Conservation (phyloP, 176 grass and related monocot species). For the Ensete ventricosum region DNA sequence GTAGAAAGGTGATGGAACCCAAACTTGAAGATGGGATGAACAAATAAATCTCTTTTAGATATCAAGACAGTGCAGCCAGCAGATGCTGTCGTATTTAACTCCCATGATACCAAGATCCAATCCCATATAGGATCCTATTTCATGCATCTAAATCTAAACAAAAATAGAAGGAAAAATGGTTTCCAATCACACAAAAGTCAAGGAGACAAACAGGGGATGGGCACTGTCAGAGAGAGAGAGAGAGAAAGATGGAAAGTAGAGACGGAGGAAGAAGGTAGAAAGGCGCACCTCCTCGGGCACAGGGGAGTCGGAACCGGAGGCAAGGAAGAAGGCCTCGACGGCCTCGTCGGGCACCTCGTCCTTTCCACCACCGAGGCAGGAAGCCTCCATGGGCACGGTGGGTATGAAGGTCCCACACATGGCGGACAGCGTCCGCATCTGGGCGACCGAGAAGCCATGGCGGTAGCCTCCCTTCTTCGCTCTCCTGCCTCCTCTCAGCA, state of each 20-base stretch:
- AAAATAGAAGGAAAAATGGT: background rate
- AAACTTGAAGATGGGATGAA: no score
- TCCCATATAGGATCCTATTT: no score
- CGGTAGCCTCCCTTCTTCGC: slow-evolving; percentile 32
- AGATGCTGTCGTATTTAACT: no score
- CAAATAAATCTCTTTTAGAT: no score
- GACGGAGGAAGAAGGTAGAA: background rate
- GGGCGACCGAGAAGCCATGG: slow-evolving; percentile 68
- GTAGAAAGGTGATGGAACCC: no score
- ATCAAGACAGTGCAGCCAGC: no score
- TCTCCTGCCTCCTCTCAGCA: slow-evolving; percentile 37
- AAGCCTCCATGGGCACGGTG: slow-evolving; percentile 28
- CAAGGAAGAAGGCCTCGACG: slow-evolving; percentile 42
- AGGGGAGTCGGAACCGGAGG: slow-evolving; percentile 51
- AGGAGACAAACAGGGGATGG: background rate
- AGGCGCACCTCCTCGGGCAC: slow-evolving; percentile 53
- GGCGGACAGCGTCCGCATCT: slow-evolving; percentile 50
- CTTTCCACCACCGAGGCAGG: slow-evolving; percentile 19
- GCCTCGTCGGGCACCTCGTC: slow-evolving; percentile 22
- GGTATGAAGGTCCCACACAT: slow-evolving; percentile 53
- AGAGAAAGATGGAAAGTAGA: background rate
- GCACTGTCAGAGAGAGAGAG: background rate
- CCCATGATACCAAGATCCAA: no score
- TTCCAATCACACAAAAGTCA: background rate
- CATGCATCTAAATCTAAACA: no score